Base-by-base conservation (phyloP, 2,329 filamentous ascomycete species). In the Aspergillus pseudoglaucus region DNA sequence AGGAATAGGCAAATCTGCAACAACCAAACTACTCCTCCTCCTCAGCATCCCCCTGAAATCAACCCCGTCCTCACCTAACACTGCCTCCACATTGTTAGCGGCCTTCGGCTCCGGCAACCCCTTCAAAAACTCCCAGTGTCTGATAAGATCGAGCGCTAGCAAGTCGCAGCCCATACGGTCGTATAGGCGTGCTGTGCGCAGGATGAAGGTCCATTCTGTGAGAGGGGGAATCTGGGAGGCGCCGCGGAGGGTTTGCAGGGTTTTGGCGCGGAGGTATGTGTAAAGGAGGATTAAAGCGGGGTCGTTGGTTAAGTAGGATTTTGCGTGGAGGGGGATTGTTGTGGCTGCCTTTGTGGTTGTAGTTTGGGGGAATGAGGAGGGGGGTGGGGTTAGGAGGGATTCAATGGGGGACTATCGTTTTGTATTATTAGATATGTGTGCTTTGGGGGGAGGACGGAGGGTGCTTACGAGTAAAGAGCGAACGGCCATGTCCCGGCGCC, bases 91-190 rank as follows among this genome's bases (percentile, higher is more conserved):
- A 15, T 57, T 62, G 3, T 74, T 72, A n/a, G 76, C 75, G 33
- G 66, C 57, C 37, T 50, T 47, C 2, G 55, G 45, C 4, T 48
- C 47, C 6, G 59, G 55, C 5, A 54, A 57, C 30, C 46, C 46
- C 27, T 56, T 58, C 32, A 67, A 53, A 46, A 70, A 73, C 72
- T 66, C 76, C 87, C 84, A 75, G 45, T 69, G 65, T 17, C 65
- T 62, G 10, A 74, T 85, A 5, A 97, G 74, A 59, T 94, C 88
- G 4, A 97, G 74, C 1, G 90, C 93, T 0, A 97, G 78, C 7
- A 95, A 69, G 66, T 96, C 91, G 62, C 93, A 95, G 3, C 93
- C 91, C 90, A 93, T 96, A 7, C 88, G 84, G 64, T 87, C 86
- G 62, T 90, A 97, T 15, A 93, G 75, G 46, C 83, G 78, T 14